These are phyloP conservation scores for Pythium brassicae DNA, from an alignment of 352 stramenopile genomes.

Conservation along the genomic window DNA sequence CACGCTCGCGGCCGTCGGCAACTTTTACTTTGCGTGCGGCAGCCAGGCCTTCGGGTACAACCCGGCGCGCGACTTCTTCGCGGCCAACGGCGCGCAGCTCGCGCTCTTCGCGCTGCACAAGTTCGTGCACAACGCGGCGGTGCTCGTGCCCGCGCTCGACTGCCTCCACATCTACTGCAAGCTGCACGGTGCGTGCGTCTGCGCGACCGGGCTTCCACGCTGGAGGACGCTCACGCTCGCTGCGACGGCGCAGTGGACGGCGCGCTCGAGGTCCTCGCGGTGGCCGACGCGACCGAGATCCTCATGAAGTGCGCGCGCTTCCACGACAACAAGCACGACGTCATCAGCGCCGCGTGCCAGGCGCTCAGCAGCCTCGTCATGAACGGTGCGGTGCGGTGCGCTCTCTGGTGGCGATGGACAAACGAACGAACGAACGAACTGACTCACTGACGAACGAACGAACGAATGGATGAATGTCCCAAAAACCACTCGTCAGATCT, in stretches of 20 bases:
- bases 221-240: background rate
- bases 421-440: background rate
- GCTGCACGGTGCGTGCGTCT: constrained; percentile 39
- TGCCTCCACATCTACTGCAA: constrained; percentile 69
- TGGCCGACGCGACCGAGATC: constrained; percentile 47
- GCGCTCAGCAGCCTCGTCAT: constrained; percentile 66
- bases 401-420: background rate
- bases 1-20: constrained; percentile 55
- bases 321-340: constrained; percentile 71
- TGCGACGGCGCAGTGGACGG: constrained; percentile 38
- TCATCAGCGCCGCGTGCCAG: constrained; percentile 58
- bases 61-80: constrained; percentile 61
- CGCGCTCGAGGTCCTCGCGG: constrained; percentile 60
- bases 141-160: constrained; percentile 63
- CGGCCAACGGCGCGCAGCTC: constrained; percentile 56
- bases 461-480: background rate
- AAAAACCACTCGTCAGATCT: constrained; percentile 28
- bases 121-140: constrained; percentile 67
- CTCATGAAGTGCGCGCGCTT: constrained; percentile 72
- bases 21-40: constrained; percentile 79
- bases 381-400: constrained; percentile 49
- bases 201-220: too few species aligned
- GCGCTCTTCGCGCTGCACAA: constrained; percentile 66
- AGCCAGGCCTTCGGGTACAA: constrained; percentile 64
- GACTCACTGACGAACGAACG: background rate